phyloP scores from a whole-genome alignment of 108 stramenopile genomes.

The Craspedostauros australis region DNA sequence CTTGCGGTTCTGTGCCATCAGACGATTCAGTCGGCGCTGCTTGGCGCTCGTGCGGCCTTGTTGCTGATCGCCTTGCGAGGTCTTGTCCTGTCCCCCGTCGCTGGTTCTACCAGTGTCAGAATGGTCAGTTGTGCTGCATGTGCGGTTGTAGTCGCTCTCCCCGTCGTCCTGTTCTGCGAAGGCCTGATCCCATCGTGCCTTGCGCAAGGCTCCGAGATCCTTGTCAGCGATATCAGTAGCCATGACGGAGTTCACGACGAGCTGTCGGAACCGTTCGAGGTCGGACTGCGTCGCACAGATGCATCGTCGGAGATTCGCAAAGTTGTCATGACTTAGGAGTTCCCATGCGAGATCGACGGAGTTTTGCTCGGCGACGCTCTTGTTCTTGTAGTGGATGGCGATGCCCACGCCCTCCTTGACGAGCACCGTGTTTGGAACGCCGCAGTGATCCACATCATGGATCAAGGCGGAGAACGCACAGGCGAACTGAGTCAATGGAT shows the following conservation, averaged over 20 bases:
- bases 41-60: too few relatives aligned
- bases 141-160: too few relatives aligned
- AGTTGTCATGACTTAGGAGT: conserved; percentile 9
- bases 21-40: too few relatives aligned
- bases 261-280: conserved; percentile 10
- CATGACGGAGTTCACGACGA: conserved; percentile 13
- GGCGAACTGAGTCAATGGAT: conserved; percentile 21
- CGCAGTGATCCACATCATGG: conserved; percentile 24
- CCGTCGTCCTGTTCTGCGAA: conserved; percentile 11
- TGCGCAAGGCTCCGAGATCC: conserved; percentile 1
- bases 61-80: too few relatives aligned
- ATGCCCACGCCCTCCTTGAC: conserved; percentile 10
- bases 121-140: too few relatives aligned
- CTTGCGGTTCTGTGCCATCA: too few relatives aligned
- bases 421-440: conserved; percentile 21
- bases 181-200: conserved; percentile 8
- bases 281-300: conserved; percentile 8
- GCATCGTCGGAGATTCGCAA: background rate
- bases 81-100: too few relatives aligned
- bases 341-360: conserved; percentile 16
- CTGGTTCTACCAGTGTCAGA: too few relatives aligned
- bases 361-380: conserved; percentile 20
- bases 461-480: conserved; percentile 21
- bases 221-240: conserved; percentile 24
- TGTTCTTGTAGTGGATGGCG: conserved; percentile 9